phyloP scores from a whole-genome alignment of 2,329 filamentous ascomycete genomes.

The Colletotrichum sp. region DNA sequence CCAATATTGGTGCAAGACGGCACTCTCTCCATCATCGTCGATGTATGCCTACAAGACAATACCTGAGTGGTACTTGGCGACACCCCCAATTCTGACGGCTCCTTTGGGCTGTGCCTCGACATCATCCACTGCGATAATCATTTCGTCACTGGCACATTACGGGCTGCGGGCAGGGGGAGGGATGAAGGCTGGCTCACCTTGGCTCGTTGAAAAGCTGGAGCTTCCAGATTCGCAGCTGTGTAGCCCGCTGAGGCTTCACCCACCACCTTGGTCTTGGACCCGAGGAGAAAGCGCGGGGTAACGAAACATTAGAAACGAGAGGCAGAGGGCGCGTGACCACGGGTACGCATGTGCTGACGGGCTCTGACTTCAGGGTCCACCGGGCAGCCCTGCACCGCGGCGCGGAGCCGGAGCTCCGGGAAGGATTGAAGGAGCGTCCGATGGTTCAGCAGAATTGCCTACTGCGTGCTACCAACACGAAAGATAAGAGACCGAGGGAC shows the following conservation, averaged over 20 bases:
- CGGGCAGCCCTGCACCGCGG: not conserved
- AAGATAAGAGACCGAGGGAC: not conserved
- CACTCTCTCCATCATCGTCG: not conserved
- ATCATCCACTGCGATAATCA: not conserved
- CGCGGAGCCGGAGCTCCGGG: constrained; percentile 8
- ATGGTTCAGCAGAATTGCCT: not conserved
- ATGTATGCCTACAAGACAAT: not conserved
- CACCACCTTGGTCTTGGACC: not conserved
- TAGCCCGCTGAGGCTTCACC: not conserved
- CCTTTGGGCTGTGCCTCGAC: not conserved
- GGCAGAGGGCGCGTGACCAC: not conserved
- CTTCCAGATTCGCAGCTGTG: not conserved
- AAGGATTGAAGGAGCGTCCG: not conserved
- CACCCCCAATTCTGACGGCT: not conserved
- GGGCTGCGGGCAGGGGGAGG: not conserved
- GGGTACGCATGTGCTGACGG: not conserved
- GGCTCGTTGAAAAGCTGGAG: not conserved
- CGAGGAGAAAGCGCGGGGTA: not conserved
- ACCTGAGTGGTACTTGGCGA: not conserved
- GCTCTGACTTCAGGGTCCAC: not conserved
- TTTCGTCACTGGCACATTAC: not conserved
- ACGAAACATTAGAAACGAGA: not conserved
- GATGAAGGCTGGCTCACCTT: not conserved
- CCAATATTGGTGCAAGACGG: not conserved
- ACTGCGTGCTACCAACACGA: not conserved